A percentile compares a stretch with the other conserved stretches of the same genome.
Conservation (phyloP, 805 yeast species). For the Spathaspora gorwiae region DNA sequence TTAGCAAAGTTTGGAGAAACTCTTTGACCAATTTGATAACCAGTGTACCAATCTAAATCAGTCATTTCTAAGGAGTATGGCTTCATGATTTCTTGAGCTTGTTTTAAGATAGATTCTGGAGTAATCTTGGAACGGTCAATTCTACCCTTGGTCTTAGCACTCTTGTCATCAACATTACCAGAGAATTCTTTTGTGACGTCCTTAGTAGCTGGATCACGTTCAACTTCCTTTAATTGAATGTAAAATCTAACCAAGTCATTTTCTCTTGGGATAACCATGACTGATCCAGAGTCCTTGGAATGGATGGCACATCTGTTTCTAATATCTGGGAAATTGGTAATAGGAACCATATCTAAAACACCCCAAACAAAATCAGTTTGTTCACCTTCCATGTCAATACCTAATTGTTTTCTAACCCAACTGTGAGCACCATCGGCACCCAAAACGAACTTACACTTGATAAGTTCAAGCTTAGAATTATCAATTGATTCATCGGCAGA, state of each 20-base stretch:
- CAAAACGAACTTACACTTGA: conserved; percentile 26
- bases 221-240: conserved; percentile 18
- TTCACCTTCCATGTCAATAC: conserved; percentile 29
- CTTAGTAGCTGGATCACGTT: conserved; percentile 6
- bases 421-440: conserved; percentile 23
- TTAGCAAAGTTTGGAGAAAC: conserved; percentile 13
- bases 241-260: conserved; percentile 26
- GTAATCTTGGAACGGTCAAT: conserved; percentile 28
- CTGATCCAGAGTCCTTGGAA: conserved; percentile 24
- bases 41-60: conserved; percentile 24
- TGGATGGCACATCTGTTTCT: conserved; percentile 28
- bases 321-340: conserved; percentile 32
- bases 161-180: conserved; percentile 5
- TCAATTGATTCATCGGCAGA: conserved; percentile 4
- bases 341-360: conserved; percentile 30
- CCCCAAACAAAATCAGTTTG: conserved; percentile 33
- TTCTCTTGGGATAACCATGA: conserved; percentile 32
- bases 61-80: conserved; percentile 22
- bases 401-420: conserved; percentile 27
- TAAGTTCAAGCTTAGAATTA: conserved; percentile 11
- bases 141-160: conserved; percentile 10
- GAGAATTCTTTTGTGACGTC: conserved; percentile 12
- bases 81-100: conserved; percentile 11
- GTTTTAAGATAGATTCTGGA: conserved; percentile 22
- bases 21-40: conserved; percentile 30